Conservation (phyloP, 345 rosid species). For the Citrus glauca region DNA sequence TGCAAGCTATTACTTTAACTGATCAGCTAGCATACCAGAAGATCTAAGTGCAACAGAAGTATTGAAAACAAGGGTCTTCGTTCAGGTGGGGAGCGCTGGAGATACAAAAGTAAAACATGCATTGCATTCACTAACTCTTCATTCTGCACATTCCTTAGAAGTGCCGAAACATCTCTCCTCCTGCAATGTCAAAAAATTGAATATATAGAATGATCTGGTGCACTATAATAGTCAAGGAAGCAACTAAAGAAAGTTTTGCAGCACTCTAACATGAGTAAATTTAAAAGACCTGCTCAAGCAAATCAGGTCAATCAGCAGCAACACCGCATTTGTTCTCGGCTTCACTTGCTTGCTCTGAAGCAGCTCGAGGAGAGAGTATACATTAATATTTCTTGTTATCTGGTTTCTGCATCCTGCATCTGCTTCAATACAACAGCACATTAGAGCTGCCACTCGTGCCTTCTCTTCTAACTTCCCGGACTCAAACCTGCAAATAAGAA, state of each 20-base stretch:
- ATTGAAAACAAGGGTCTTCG: constrained; percentile 43
- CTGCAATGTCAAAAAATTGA: constrained; percentile 20
- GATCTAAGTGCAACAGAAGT: constrained; percentile 48
- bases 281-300: constrained; percentile 45
- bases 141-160: constrained; percentile 28
- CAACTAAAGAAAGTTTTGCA: not conserved
- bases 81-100: constrained; percentile 33
- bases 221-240: not conserved
- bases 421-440: constrained; percentile 48
- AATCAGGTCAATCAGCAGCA: constrained; percentile 42
- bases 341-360: constrained; percentile 39
- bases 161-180: constrained; percentile 31
- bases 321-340: constrained; percentile 35
- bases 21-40: constrained; percentile 29
- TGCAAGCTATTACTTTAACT: not conserved
- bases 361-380: constrained; percentile 35
- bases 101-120: constrained; percentile 44
- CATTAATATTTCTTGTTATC: constrained; percentile 32
- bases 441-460: constrained; percentile 29
- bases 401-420: constrained; percentile 44
- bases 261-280: not conserved
- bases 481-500: constrained; percentile 38
- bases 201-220: not conserved
- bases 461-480: constrained; percentile 37
- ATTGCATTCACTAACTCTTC: constrained; percentile 40